Conservation (phyloP, 495 filamentous ascomycete genomes). For the Cudoniella acicularis region DNA sequence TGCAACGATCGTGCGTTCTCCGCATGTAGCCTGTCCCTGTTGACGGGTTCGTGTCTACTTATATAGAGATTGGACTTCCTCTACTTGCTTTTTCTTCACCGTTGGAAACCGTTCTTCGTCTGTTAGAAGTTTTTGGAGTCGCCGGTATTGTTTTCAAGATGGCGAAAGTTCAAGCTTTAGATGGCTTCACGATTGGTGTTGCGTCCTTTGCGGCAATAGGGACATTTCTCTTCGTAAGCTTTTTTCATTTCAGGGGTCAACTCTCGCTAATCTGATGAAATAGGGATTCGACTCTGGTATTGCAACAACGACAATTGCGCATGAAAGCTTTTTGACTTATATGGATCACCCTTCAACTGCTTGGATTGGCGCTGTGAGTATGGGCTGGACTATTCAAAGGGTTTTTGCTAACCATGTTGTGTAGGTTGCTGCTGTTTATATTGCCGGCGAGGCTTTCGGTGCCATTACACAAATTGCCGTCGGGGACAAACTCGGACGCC, state of each 20-base stretch:
- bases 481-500: constrained; percentile 53
- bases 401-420: not conserved
- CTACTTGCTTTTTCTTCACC: not conserved
- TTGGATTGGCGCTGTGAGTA: constrained; percentile 52
- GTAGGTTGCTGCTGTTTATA: constrained; percentile 55
- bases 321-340: constrained; percentile 57
- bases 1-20: not conserved
- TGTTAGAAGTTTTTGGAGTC: too few relatives aligned
- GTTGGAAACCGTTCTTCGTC: not conserved
- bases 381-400: not conserved
- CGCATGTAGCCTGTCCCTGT: not conserved
- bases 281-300: constrained; percentile 58
- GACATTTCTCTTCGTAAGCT: constrained; percentile 55
- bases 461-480: constrained; percentile 50
- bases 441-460: constrained; percentile 54
- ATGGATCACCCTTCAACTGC: constrained; percentile 52
- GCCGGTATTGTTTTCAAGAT: too few relatives aligned
- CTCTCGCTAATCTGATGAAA: constrained; percentile 1
- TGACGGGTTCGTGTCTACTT: not conserved
- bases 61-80: not conserved
- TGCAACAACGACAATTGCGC: constrained; percentile 58
- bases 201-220: constrained; percentile 54
- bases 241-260: not conserved
- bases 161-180: constrained; percentile 34
- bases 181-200: constrained; percentile 60